Evolutionary conservation across 495 filamentous ascomycete genomes (phyloP).

Genomic region (Hypoxylon cercidicola): DNA sequence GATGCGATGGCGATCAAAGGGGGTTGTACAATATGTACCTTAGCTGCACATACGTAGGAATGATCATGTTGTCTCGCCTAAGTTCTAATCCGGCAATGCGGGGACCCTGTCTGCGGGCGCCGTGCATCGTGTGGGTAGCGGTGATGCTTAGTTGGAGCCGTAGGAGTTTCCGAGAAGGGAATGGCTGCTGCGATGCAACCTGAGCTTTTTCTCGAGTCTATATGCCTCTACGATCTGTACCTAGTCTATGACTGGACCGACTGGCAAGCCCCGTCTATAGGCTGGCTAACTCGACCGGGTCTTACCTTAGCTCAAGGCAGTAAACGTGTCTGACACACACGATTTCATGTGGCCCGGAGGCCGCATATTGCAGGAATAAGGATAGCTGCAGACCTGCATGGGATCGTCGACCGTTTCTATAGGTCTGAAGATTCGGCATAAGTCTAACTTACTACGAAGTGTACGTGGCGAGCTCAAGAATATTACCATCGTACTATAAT

Average conservation of each 20-base stretch:
- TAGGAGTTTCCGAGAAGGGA: conserved; percentile 26
- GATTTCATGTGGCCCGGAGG: conserved; percentile 39
- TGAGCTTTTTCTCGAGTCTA: not conserved
- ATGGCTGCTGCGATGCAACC: conserved; percentile 36
- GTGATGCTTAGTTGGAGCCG: conserved; percentile 14
- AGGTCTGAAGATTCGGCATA: conserved; percentile 18
- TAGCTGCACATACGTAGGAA: not conserved
- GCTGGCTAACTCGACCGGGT: conserved; percentile 28
- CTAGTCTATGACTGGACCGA: conserved; percentile 14
- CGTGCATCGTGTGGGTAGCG: conserved; percentile 29
- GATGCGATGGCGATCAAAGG: conserved; percentile 14
- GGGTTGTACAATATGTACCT: not conserved
- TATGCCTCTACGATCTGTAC: not conserved
- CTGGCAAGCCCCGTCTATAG: conserved; percentile 9
- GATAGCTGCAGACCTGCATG: conserved; percentile 26
- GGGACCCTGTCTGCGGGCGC: conserved; percentile 31
- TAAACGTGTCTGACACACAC: conserved; percentile 36
- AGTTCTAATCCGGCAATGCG: conserved; percentile 37
- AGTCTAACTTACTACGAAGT: conserved; percentile 17
- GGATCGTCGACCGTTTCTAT: conserved; percentile 7
- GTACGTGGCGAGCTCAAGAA: conserved; percentile 5
- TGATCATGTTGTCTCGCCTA: conserved; percentile 18
- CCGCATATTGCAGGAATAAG: conserved; percentile 11
- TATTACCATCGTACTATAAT: not conserved
- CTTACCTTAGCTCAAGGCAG: conserved; percentile 40